phyloP scores from a whole-genome alignment of 768 basidiomycete species.

The Lentinula edodes region DNA sequence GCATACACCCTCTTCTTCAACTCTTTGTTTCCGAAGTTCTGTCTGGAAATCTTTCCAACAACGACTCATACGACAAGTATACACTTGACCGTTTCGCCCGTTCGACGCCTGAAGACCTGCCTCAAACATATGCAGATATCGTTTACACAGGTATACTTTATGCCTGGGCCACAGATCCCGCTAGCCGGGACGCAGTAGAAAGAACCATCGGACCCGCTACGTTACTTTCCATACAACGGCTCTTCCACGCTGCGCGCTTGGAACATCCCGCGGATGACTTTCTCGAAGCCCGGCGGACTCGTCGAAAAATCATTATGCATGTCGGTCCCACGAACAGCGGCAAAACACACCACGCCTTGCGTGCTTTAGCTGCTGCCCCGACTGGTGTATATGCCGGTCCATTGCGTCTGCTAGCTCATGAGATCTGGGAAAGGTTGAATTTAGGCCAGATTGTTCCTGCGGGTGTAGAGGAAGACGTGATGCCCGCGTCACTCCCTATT shows the following conservation, averaged over 20 bases:
- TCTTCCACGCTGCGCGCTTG: slow-evolving; percentile 33
- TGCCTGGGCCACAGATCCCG: slow-evolving; percentile 44
- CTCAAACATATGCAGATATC: slow-evolving; percentile 31
- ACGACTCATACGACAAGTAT: slow-evolving; percentile 26
- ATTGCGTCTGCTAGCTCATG: slow-evolving; percentile 87
- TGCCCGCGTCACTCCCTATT: slow-evolving; percentile 23
- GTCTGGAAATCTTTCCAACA: slow-evolving; percentile 24
- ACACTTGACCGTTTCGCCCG: slow-evolving; percentile 38
- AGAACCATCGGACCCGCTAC: slow-evolving; percentile 23
- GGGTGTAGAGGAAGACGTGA: slow-evolving; percentile 43
- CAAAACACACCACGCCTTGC: slow-evolving; percentile 91
- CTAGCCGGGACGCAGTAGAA: slow-evolving; percentile 18
- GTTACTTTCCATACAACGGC: slow-evolving; percentile 30
- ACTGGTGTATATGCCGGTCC: slow-evolving; percentile 88
- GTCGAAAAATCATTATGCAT: slow-evolving; percentile 85
- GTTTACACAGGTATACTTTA: slow-evolving; percentile 51
- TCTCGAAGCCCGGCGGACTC: slow-evolving; percentile 48
- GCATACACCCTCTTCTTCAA: slow-evolving; percentile 36
- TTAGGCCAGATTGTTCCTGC: slow-evolving; percentile 80
- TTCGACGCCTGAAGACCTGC: slow-evolving; percentile 21
- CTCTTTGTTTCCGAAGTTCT: slow-evolving; percentile 35
- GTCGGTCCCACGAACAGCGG: slow-evolving; percentile 98
- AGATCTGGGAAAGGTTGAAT: slow-evolving; percentile 90
- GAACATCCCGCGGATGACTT: slow-evolving; percentile 46
- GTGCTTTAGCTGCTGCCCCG: slow-evolving; percentile 72